Conservation (phyloP, 2,329 filamentous ascomycete genomes). For the Fusarium penzigii region DNA sequence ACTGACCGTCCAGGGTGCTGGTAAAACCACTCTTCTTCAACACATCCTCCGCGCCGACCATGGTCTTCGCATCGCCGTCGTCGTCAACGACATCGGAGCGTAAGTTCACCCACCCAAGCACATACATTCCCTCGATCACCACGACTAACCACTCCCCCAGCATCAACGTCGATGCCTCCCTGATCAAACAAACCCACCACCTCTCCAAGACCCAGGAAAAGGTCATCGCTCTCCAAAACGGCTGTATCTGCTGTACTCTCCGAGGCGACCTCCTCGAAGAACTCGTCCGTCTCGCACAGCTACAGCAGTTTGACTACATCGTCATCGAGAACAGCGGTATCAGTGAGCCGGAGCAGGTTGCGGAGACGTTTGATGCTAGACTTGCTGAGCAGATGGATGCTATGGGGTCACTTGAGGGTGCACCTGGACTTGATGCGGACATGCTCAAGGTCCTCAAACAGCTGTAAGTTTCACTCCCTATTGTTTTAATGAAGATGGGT, state of each 20-base stretch:
- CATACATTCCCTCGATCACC: too few species aligned
- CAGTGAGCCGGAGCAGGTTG: conserved; percentile 72
- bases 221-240: conserved; percentile 68
- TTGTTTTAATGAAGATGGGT: background rate
- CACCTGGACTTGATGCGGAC: conserved; percentile 35
- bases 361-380: conserved; percentile 67
- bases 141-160: conserved; percentile 31
- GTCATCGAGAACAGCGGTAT: conserved; percentile 73
- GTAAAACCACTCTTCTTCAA: conserved; percentile 70
- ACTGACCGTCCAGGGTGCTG: conserved; percentile 53
- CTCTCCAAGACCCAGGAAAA: conserved; percentile 63
- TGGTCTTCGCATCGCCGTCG: conserved; percentile 68
- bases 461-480: conserved; percentile 26
- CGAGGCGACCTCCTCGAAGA: conserved; percentile 72
- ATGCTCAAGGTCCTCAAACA: conserved; percentile 39
- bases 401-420: conserved; percentile 33
- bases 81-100: conserved; percentile 72
- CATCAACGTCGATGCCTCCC: conserved; percentile 65
- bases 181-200: conserved; percentile 57
- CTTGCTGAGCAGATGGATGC: conserved; percentile 49
- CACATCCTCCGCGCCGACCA: conserved; percentile 69
- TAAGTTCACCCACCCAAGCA: conserved; percentile 28
- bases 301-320: conserved; percentile 68
- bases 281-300: conserved; percentile 62
- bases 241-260: conserved; percentile 76